Conservation (phyloP, 2,329 filamentous ascomycete genomes). For the Scolecobasidium constrictum region DNA sequence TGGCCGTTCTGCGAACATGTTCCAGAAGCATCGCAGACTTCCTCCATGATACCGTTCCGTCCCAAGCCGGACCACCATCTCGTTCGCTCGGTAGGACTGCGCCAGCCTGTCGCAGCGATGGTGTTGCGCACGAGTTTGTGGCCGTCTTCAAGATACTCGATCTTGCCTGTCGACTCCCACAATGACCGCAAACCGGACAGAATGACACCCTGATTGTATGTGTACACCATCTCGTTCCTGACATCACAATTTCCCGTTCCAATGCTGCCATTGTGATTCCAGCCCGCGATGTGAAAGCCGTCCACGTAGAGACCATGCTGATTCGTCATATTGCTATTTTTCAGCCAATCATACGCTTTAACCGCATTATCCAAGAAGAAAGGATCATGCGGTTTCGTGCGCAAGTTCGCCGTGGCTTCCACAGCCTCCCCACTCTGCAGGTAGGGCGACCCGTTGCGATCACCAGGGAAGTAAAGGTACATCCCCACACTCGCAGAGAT, state of each 20-base stretch:
- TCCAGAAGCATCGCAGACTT: constrained; percentile 65
- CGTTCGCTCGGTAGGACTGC: constrained; percentile 14
- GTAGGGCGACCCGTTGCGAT: constrained; percentile 63
- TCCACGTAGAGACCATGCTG: constrained; percentile 65
- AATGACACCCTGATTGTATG: constrained; percentile 90
- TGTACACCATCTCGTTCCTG: constrained; percentile 82
- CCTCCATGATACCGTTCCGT: constrained; percentile 69
- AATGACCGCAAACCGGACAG: constrained; percentile 71
- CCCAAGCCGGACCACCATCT: constrained; percentile 30
- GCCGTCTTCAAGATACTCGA: constrained; percentile 63
- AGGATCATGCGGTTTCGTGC: constrained; percentile 41
- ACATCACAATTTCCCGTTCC: constrained; percentile 66
- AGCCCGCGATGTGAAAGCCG: constrained; percentile 74
- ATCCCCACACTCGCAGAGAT: constrained; percentile 77
- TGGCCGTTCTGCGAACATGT: constrained; percentile 75
- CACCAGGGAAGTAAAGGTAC: constrained; percentile 82
- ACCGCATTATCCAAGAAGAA: constrained; percentile 62
- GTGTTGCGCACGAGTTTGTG: constrained; percentile 66
- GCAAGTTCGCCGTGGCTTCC: constrained; percentile 16
- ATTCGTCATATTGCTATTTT: constrained; percentile 71
- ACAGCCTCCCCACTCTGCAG: constrained; percentile 14
- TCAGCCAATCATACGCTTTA: constrained; percentile 72
- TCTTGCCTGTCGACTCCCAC: constrained; percentile 66
- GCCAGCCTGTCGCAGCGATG: constrained; percentile 70
- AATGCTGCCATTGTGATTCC: constrained; percentile 39